These are phyloP conservation scores for Acanthamoeba castellanii DNA, from an alignment of 208 protist genomes.

Conservation along the genomic window DNA sequence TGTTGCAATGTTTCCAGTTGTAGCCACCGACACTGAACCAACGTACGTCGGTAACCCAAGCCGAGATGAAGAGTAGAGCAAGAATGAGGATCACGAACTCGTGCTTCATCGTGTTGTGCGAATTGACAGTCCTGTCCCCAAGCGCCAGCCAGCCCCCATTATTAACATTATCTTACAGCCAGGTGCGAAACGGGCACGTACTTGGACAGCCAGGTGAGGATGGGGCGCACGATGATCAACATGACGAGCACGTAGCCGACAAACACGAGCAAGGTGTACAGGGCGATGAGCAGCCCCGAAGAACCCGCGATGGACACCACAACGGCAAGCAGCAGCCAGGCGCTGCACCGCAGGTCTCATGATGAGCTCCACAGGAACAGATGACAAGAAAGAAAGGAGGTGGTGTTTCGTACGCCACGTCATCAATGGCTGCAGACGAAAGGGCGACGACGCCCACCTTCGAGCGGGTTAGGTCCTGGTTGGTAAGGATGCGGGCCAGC, in stretches of 20 bases:
- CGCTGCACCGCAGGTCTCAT: too few relatives aligned
- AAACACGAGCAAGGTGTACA: constrained; percentile 81
- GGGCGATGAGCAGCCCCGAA: constrained; percentile 39
- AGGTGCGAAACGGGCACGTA: too few relatives aligned
- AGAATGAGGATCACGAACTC: constrained; percentile 70
- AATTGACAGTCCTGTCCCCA: too few relatives aligned
- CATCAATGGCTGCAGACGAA: constrained; percentile 83
- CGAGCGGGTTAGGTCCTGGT: constrained; percentile 76
- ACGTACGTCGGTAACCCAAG: constrained; percentile 77
- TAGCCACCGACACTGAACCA: too few relatives aligned
- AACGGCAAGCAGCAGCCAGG: constrained; percentile 84
- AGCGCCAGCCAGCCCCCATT: too few relatives aligned
- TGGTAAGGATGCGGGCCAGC: constrained; percentile 86
- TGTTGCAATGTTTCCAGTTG: too few relatives aligned
- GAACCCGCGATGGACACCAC: constrained; percentile 81
- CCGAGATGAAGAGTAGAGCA: constrained; percentile 70
- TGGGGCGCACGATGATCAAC: constrained; percentile 74
- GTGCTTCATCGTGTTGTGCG: constrained; percentile 66
- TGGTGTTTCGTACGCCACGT: constrained; percentile 74
- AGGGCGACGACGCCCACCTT: constrained; percentile 82
- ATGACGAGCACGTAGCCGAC: constrained; percentile 80
- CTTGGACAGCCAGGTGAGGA: constrained; percentile 39
- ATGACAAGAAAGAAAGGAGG: background rate
- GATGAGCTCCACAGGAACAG: too few relatives aligned
- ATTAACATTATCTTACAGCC: too few relatives aligned